Percentiles rank a stretch among this genome's conserved stretches.
Evolutionary conservation across 1,139 yeast genomes (phyloP).

Genomic region (Geotrichum candidum): DNA sequence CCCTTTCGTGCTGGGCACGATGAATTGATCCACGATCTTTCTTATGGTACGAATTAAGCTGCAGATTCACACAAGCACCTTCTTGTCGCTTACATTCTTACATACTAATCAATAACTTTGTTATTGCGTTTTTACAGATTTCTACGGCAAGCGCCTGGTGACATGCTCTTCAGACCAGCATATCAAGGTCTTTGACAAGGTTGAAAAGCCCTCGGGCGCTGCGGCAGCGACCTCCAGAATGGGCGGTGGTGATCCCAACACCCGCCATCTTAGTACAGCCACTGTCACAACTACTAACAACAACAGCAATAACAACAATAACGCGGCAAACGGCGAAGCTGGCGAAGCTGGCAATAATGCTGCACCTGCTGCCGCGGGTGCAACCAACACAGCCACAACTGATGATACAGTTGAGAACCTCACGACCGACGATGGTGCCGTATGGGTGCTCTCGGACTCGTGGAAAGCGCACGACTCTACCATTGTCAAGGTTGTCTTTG

Average conservation of each 20-base stretch:
- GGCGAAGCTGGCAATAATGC: background rate
- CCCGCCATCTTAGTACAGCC: background rate
- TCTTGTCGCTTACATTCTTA: background rate
- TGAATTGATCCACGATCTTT: conserved; percentile 81
- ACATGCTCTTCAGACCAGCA: conserved; percentile 92
- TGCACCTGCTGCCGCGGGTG: background rate
- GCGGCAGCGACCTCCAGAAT: conserved; percentile 25
- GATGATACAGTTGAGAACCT: background rate
- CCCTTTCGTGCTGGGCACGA: conserved; percentile 87
- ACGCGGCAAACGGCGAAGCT: background rate
- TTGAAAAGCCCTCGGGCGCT: conserved; percentile 25
- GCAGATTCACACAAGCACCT: too few species aligned
- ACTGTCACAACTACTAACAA: conserved; percentile 17
- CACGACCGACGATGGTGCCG: conserved; percentile 30
- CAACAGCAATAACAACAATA: background rate
- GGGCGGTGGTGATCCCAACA: background rate
- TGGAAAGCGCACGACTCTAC: conserved; percentile 96
- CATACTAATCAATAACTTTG: background rate
- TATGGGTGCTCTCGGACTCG: conserved; percentile 77
- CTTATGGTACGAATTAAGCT: conserved; percentile 48
- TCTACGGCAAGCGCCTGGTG: conserved; percentile 83
- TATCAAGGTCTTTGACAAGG: conserved; percentile 76
- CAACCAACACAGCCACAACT: background rate
- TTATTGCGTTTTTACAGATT: conserved; percentile 29
- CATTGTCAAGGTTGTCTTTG: conserved; percentile 80